Base-by-base conservation (phyloP, 768 basidiomycete species). In the Boletus subcaerulescens region DNA sequence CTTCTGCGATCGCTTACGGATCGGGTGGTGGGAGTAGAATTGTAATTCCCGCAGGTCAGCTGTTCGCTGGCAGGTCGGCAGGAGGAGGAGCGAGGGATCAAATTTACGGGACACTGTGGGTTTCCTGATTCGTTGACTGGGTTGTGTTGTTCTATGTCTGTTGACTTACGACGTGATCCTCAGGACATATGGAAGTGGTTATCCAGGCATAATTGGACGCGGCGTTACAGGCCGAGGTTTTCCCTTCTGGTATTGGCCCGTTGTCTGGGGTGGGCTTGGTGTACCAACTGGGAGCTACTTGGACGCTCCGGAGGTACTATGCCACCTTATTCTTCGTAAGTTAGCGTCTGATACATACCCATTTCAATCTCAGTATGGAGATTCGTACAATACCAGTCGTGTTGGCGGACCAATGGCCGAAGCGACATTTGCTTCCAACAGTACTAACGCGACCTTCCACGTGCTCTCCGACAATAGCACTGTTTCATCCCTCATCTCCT, bases 161-260 rank as follows among this genome's bases (percentile, higher is more conserved):
- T 40, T 20, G 22, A 8, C 33, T 62, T n/a, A 59, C 39, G 2
- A 46, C 14, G 15, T 41, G 48, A 56, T 43, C 4, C 50, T 1
- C 52, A 86, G 84, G 31, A 55, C 63, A 4, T 86, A 85, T 56
- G 85, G 85, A 7, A 86, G 83, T 57, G 85, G 86, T 3, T 86
- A 87, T 60, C 84, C 84, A 36, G 80, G 81, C 2, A 24, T 74
- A 7, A 3, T 62, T 5, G 71, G 73, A 7, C 73, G 74, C 4
- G 82, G 83, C 12, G 80, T 84, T n/a, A 39, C 58, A 1, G 77
- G 77, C 0, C 75, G 76, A 0, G 75, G 74, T 4, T 87, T 88
- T 63, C 86, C 86, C 1, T 87, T 84, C 62, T 76, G 75, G 57
- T 88, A 78, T 70, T 87, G 85, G 85, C 86, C 86, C 8, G 40